Evolutionary conservation across 2,329 filamentous ascomycete genomes (phyloP).

Genomic region (Beauveria scarabaeidicola): DNA sequence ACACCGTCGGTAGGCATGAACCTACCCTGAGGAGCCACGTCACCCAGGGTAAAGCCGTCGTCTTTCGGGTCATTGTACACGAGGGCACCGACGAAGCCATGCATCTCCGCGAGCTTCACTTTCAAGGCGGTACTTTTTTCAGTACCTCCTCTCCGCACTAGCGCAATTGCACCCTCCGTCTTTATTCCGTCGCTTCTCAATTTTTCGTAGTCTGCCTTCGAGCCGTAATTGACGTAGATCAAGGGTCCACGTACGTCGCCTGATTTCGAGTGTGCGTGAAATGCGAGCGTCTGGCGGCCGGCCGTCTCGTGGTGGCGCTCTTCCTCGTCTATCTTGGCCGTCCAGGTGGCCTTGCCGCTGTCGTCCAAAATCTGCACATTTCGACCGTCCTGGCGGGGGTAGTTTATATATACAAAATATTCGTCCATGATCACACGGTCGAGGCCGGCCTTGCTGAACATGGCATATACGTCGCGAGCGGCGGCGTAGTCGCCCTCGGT

Average conservation of each 20-base stretch:
- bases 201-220: conserved; percentile 69
- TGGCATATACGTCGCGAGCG: conserved; percentile 72
- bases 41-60: conserved; percentile 68
- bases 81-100: conserved; percentile 78
- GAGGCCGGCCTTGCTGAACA: conserved; percentile 63
- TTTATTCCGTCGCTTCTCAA: conserved; percentile 64
- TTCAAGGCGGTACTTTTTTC: conserved; percentile 69
- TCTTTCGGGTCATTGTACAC: conserved; percentile 88
- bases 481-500: conserved; percentile 85
- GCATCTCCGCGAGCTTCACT: conserved; percentile 80
- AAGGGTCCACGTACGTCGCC: conserved; percentile 81
- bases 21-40: conserved; percentile 65
- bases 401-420: conserved; percentile 88
- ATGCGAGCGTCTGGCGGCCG: conserved; percentile 64
- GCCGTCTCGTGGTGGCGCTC: conserved; percentile 52
- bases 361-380: conserved; percentile 71
- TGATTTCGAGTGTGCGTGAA: conserved; percentile 81
- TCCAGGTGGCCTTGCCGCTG: conserved; percentile 60
- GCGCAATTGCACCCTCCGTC: conserved; percentile 69
- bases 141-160: conserved; percentile 73
- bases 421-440: conserved; percentile 70
- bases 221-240: conserved; percentile 89
- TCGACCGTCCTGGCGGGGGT: conserved; percentile 68
- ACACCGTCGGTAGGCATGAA: conserved; percentile 77
- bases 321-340: conserved; percentile 76